Evolutionary conservation across 2,329 filamentous ascomycete genomes (phyloP), one percentile per base, ranked within the genome.

Genomic region (Venturia effusa): DNA sequence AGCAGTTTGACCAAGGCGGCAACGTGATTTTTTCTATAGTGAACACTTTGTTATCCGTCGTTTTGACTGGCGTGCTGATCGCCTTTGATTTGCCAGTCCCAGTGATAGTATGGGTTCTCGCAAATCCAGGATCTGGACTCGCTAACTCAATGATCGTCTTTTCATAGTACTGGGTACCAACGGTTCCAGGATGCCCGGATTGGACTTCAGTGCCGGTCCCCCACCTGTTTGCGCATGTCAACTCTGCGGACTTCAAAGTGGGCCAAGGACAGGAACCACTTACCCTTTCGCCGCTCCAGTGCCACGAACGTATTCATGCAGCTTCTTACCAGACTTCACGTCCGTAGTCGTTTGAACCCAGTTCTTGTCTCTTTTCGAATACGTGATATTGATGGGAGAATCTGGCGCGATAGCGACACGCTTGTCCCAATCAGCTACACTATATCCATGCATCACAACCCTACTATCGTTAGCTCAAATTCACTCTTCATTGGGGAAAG

Each of bases 391-490:
- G 27, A 62, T 51, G 7, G 40, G 17, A 39, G 60, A 24, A 40
- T 62, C 60, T 51, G 60, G 39, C 13, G 30, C 39, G n/a, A 62
- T 62, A 8, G 40, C 40, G 15, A 51, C 7, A 19, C 24, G 37
- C 13, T 43, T 39, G 19, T 62, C 60, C 22, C 22, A 34, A 24
- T 62, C 60, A 17, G 60, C 60, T 11, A 43, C 40, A 30, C 22
- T 43, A 22, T 27, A 27, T 13, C 60, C 60, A 30, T 62, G 60
- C 60, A 62, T 62, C 60, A 43, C 40, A 51, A 34, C 34, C n/a
- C 24, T 55, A 15, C 24, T 32, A 7, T 30, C 48, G 48, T 55
- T 15, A 55, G 24, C 8, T 55, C 27, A 1, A 13, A n/a, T 32
- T 17, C 48, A 13, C 19, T 7, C 24, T 27, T 4, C 13, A 13